Percentiles rank a stretch among this genome's conserved stretches.
These are phyloP conservation scores for Nakazawaea sp. DNA, from an alignment of 805 yeast genomes.

Conservation along the genomic window DNA sequence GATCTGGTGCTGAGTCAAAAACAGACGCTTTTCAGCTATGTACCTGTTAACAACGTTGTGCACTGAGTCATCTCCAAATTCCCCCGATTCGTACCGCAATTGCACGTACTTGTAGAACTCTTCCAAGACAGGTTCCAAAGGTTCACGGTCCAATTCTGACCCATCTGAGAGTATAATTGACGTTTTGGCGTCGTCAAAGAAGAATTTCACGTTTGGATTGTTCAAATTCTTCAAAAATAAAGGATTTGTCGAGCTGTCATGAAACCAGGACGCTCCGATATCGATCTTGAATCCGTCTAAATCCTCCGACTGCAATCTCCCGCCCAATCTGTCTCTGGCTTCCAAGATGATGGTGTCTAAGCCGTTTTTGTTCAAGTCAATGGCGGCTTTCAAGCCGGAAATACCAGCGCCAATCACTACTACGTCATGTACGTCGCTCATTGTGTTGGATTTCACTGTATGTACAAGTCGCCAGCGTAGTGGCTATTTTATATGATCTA, in stretches of 20 bases:
- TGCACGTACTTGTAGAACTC: conserved; percentile 22
- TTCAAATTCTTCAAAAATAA: conserved; percentile 42
- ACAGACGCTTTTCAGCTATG: conserved; percentile 33
- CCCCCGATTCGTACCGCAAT: conserved; percentile 26
- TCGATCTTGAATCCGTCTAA: conserved; percentile 38
- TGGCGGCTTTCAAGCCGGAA: conserved; percentile 58
- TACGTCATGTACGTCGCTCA: background rate
- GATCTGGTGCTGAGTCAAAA: conserved; percentile 45
- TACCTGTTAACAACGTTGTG: conserved; percentile 42
- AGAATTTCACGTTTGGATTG: conserved; percentile 20
- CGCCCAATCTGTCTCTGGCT: conserved; percentile 60
- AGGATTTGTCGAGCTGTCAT: conserved; percentile 66
- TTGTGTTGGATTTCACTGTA: no score
- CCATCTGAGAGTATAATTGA: conserved; percentile 14
- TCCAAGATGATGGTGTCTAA: conserved; percentile 45
- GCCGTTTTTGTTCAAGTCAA: conserved; percentile 33
- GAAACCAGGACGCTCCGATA: conserved; percentile 90
- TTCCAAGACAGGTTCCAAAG: conserved; percentile 26
- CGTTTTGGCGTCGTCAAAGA: conserved; percentile 25
- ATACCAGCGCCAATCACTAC: conserved; percentile 65
- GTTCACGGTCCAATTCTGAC: conserved; percentile 41
- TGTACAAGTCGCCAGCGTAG: no score
- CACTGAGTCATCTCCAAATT: conserved; percentile 51
- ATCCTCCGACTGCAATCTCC: conserved; percentile 45
- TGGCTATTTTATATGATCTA: no score